A percentile compares a stretch with the other conserved stretches of the same genome.
phyloP scores from a whole-genome alignment of 2,329 filamentous ascomycete species.

The Fusarium chaquense region DNA sequence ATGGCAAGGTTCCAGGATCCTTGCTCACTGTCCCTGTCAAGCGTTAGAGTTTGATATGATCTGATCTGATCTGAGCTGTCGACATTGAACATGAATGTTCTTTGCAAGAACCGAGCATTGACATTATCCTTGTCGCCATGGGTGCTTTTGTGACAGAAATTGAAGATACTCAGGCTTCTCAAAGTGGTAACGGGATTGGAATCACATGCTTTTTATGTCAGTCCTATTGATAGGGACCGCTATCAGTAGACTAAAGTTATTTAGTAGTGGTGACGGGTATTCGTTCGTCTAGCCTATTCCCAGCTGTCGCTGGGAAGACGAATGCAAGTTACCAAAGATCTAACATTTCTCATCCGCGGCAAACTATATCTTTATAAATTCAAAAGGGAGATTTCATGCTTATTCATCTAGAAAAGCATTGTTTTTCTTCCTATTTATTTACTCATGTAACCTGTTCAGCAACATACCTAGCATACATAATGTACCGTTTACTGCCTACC shows the following conservation, averaged over 20 bases:
- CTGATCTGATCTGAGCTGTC: background rate
- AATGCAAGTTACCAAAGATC: slow-evolving; percentile 15
- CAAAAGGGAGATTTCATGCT: background rate
- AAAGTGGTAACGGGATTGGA: slow-evolving; percentile 5
- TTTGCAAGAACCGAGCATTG: background rate
- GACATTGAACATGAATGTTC: background rate
- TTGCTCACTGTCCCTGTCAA: slow-evolving; percentile 10
- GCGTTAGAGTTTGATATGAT: background rate
- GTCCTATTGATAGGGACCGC: background rate
- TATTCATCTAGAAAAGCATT: background rate
- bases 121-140: background rate
- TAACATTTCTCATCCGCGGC: slow-evolving; percentile 24
- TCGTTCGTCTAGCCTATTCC: background rate
- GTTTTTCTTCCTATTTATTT: background rate
- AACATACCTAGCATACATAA: background rate
- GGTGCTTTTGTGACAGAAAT: background rate
- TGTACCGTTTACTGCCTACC: background rate
- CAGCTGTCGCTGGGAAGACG: background rate
- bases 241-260: background rate
- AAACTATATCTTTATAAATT: slow-evolving; percentile 6
- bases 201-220: slow-evolving; percentile 20
- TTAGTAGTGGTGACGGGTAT: background rate
- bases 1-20: background rate
- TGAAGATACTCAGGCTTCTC: background rate
- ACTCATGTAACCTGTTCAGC: background rate